Evolutionary conservation across 148 eudicot genomes (phyloP).

Genomic region (Mesembryanthemum crystallinum): DNA sequence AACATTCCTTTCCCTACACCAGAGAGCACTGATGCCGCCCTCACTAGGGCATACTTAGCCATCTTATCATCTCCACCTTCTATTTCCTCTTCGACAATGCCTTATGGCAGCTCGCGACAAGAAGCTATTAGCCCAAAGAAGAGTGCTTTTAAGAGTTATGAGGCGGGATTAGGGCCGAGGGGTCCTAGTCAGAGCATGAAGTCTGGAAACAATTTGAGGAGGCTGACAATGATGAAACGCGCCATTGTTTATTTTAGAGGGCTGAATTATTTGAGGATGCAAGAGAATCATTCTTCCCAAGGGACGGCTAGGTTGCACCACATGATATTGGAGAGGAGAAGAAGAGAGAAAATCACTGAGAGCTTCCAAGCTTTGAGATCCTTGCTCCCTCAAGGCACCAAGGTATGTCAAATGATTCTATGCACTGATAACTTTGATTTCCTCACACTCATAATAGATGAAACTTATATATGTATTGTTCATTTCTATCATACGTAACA

Average conservation of each 20-base stretch:
- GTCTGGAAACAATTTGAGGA: conserved; percentile 3
- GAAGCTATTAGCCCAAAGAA: neutral
- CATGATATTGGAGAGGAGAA: conserved; percentile 73
- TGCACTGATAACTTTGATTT: too few species aligned
- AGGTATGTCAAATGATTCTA: conserved; percentile 69
- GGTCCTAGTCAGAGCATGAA: neutral
- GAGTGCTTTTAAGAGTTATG: conserved; percentile 55
- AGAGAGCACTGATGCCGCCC: conserved; percentile 54
- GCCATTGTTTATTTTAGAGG: conserved; percentile 40
- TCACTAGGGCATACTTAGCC: conserved; percentile 57
- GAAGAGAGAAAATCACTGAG: conserved; percentile 84
- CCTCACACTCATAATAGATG: too few species aligned
- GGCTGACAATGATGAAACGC: conserved; percentile 47
- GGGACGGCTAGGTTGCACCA: conserved; percentile 57
- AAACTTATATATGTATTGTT: too few species aligned
- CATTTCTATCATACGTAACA: too few species aligned
- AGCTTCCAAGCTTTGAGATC: conserved; percentile 75
- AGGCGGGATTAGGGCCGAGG: too few species aligned
- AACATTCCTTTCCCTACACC: conserved; percentile 36
- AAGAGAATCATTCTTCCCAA: conserved; percentile 25
- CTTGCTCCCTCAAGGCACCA: conserved; percentile 80
- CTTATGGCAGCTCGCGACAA: neutral
- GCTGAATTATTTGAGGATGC: conserved; percentile 33
- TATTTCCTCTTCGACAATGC: conserved; percentile 17
- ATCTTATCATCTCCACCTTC: conserved; percentile 45